Evolutionary conservation across 106 monocot species (phyloP), one percentile per base, ranked within the genome.

Genomic region (Iris macrosiphon): DNA sequence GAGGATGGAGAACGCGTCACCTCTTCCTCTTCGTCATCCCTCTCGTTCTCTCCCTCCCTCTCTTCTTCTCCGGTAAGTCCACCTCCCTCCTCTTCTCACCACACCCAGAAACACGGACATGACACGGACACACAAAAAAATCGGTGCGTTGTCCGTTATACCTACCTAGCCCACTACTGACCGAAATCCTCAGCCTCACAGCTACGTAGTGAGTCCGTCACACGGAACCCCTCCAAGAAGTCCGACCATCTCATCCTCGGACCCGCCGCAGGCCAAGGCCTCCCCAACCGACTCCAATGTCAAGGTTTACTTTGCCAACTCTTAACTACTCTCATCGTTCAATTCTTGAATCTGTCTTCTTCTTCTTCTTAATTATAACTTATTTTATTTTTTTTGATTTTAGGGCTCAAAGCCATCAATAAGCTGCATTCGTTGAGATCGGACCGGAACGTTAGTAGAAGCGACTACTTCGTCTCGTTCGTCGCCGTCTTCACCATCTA

Each of bases 251-350:
- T 89, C 9, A 30, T 96, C 7, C 66, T 96, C 37, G 95, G 89
- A 31, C 74, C 76, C 13, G 74, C 89, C 40, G 82, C 89, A 18
- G 95, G 95, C 15, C 74, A 77, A 59, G 95, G 95, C 12, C 16
- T 79, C 48, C 82, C 85, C 31, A 64, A 90, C 50, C 89, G 95
- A 25, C 77, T 96, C 54, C 89, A 96, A 17, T 96, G 95, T 60
- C 48, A 71, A 62, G 94, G 94, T 94, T n/a, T n/a, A n/a, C n/a
- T n/a, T n/a, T n/a, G n/a, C n/a, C n/a, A n/a, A n/a, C n/a, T n/a
- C n/a, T n/a, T n/a, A n/a, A n/a, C n/a, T n/a, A n/a, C n/a, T n/a
- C n/a, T n/a, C n/a, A n/a, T n/a, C n/a, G n/a, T n/a, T n/a, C n/a
- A n/a, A n/a, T n/a, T n/a, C n/a, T n/a, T n/a, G n/a, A n/a, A n/a